Evolutionary conservation across 2,329 filamentous ascomycete genomes (phyloP).

Genomic region (Dactylella cylindrospora): DNA sequence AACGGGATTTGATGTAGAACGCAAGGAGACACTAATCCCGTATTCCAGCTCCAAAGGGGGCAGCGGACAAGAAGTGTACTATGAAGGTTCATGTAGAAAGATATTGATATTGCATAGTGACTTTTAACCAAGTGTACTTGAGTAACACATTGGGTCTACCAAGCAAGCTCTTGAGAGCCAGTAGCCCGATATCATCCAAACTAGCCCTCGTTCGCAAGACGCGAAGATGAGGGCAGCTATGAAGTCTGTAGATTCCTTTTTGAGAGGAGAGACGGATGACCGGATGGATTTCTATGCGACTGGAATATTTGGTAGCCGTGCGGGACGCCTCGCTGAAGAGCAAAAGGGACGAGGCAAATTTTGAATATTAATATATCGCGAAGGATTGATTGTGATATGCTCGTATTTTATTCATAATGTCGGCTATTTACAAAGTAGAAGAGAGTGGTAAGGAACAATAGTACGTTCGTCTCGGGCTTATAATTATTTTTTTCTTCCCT

Average conservation of each 20-base stretch:
- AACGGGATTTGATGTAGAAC: constrained; percentile 37
- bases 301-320: background rate
- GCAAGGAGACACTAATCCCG: constrained; percentile 46
- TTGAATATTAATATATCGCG: background rate
- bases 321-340: background rate
- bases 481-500: no score
- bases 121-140: constrained; percentile 1
- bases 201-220: constrained; percentile 37
- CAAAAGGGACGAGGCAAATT: background rate
- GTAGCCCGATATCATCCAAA: constrained; percentile 27
- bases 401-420: no score
- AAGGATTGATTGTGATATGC: no score
- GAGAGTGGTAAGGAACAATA: no score
- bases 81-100: constrained; percentile 45
- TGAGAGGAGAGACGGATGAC: constrained; percentile 30
- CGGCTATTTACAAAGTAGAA: no score
- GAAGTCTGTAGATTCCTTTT: constrained; percentile 22
- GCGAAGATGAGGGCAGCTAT: constrained; percentile 35
- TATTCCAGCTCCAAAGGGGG: constrained; percentile 9
- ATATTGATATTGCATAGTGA: constrained; percentile 44
- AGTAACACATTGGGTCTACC: no score
- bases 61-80: constrained; percentile 43
- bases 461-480: no score
- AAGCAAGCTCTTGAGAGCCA: no score
- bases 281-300: constrained; percentile 34